phyloP scores from a whole-genome alignment of 768 basidiomycete species.

The Tephrocybe sp. region DNA sequence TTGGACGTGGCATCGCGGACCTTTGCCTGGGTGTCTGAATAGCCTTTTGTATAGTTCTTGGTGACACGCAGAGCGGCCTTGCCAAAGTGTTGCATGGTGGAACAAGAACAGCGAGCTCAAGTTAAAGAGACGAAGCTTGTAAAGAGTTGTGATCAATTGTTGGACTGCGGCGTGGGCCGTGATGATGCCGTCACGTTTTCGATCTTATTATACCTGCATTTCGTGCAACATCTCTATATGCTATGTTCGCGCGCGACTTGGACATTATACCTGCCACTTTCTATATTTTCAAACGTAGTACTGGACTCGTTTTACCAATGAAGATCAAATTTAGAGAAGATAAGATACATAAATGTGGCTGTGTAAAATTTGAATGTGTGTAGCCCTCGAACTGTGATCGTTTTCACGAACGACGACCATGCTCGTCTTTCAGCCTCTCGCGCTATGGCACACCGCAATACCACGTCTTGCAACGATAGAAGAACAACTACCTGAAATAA shows the following conservation, averaged over 20 bases:
- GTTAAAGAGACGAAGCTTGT: not conserved
- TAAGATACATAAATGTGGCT: not conserved
- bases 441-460: conserved; percentile 58
- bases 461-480: conserved; percentile 37
- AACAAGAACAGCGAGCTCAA: no score
- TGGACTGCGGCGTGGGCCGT: not conserved
- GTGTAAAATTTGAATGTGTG: not conserved
- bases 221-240: no score
- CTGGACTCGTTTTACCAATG: no score
- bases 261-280: no score
- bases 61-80: conserved; percentile 85
- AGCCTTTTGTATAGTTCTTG: conserved; percentile 95
- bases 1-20: conserved; percentile 96
- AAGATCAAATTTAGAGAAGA: no score
- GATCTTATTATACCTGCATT: no score
- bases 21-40: conserved; percentile 94
- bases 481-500: conserved; percentile 29
- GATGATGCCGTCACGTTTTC: no score
- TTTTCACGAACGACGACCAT: not conserved
- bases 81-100: conserved; percentile 73
- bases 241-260: no score
- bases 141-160: not conserved
- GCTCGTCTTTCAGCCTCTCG: conserved; percentile 37
- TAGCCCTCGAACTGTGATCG: no score
- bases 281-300: no score